Conservation (phyloP, 2,329 filamentous ascomycete species). For the Chrysosphaeria jannelii region DNA sequence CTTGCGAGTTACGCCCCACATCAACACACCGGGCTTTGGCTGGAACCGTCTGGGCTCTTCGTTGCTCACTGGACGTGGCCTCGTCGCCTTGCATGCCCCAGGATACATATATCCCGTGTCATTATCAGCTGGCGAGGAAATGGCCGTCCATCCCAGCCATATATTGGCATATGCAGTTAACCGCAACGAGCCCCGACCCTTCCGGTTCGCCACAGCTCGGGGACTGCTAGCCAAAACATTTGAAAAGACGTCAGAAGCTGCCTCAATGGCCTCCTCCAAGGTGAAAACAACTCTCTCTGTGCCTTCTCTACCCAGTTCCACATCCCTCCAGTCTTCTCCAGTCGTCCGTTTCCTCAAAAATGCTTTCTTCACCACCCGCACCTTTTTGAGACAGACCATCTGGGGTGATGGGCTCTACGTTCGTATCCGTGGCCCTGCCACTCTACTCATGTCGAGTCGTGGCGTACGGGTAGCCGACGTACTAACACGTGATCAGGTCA, state of each 20-base stretch:
- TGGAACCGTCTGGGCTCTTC: constrained; percentile 68
- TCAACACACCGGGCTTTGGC: constrained; percentile 9
- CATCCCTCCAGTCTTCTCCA: not conserved
- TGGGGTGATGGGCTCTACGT: constrained; percentile 89
- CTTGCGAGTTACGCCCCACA: constrained; percentile 44
- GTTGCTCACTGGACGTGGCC: constrained; percentile 57
- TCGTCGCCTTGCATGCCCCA: constrained; percentile 57
- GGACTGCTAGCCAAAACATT: constrained; percentile 9
- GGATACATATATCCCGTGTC: constrained; percentile 75
- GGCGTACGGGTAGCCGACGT: constrained; percentile 50
- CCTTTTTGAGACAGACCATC: constrained; percentile 49
- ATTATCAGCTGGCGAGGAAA: constrained; percentile 57
- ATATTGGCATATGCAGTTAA: constrained; percentile 71
- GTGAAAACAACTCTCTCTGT: constrained; percentile 25
- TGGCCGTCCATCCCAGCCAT: constrained; percentile 72
- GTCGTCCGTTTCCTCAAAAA: no score
- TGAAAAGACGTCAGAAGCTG: not conserved
- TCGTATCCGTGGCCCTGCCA: constrained; percentile 63
- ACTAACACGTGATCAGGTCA: constrained; percentile 48
- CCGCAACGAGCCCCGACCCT: constrained; percentile 45
- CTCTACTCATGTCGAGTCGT: constrained; percentile 68
- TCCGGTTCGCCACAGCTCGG: constrained; percentile 26
- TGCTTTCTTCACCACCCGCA: constrained; percentile 39
- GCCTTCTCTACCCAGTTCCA: constrained; percentile 10
- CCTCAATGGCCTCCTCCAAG: constrained; percentile 1